Conservation (phyloP, 1,139 yeast genomes). For the Taiozyma onychis region DNA sequence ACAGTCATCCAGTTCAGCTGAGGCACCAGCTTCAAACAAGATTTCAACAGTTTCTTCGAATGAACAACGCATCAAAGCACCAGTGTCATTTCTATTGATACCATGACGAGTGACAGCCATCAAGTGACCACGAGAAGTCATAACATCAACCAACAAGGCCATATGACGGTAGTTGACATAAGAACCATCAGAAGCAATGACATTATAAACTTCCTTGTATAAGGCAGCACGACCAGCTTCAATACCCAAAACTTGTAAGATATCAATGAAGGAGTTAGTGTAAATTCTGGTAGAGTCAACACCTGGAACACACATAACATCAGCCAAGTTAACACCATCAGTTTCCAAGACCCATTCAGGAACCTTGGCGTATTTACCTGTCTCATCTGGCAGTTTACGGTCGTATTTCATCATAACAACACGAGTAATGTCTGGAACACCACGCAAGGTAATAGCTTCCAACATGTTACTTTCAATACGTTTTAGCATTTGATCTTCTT, state of each 20-base stretch:
- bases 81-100: conserved; percentile 96
- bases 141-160: conserved; percentile 95
- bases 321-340: conserved; percentile 95
- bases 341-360: conserved; percentile 99
- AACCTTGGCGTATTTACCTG: conserved; percentile 83
- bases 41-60: conserved; percentile 99
- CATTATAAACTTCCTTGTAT: conserved; percentile 90
- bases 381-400: conserved; percentile 66
- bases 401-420: conserved; percentile 83
- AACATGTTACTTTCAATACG: conserved; percentile 96
- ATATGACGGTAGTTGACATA: conserved; percentile 97
- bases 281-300: conserved; percentile 87
- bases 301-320: conserved; percentile 93
- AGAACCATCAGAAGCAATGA: conserved; percentile 99
- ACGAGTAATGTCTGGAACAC: conserved; percentile 93
- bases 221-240: conserved; percentile 97
- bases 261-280: conserved; percentile 95
- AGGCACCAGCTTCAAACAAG: conserved; percentile 94
- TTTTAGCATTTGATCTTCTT: conserved; percentile 94
- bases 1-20: conserved; percentile 97
- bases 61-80: conserved; percentile 98
- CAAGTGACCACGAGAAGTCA: conserved; percentile 98
- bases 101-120: conserved; percentile 99
- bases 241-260: conserved; percentile 91
- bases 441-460: conserved; percentile 89